A percentile compares a stretch with the other conserved stretches of the same genome.
These are phyloP conservation scores for Axilococcus clingmanii DNA, from an alignment of 139 green algal genomes.

Conservation along the genomic window DNA sequence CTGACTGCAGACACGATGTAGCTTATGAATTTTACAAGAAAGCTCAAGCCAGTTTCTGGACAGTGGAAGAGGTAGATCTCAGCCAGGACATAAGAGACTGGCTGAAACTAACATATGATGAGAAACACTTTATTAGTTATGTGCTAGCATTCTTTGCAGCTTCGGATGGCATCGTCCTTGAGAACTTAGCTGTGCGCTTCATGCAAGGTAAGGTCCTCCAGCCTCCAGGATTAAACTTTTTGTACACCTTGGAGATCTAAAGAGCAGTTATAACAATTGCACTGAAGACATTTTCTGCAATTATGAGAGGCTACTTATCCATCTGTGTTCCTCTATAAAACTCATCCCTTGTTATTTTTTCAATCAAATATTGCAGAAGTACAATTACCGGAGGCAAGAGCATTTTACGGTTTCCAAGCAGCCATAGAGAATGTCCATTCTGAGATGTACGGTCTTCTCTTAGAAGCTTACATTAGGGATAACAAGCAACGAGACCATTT, in stretches of 20 bases:
- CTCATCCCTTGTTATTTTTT: background rate
- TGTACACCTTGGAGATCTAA: constrained; percentile 23
- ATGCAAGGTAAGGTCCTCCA: constrained; percentile 44
- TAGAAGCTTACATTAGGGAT: constrained; percentile 62
- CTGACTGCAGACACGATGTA: constrained; percentile 19
- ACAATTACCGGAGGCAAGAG: constrained; percentile 68
- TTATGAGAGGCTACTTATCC: constrained; percentile 8
- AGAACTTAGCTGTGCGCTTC: constrained; percentile 76
- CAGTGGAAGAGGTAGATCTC: constrained; percentile 71
- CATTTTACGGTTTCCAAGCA: constrained; percentile 82
- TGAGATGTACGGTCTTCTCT: constrained; percentile 68
- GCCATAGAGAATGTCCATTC: constrained; percentile 82
- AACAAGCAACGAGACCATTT: constrained; percentile 31
- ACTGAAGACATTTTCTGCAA: constrained; percentile 22
- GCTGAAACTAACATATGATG: constrained; percentile 41
- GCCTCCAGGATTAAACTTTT: background rate
- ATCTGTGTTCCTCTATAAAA: too few relatives aligned
- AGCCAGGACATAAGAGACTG: constrained; percentile 54
- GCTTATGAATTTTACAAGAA: constrained; percentile 69
- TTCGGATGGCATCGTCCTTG: constrained; percentile 78
- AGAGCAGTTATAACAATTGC: background rate
- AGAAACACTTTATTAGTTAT: constrained; percentile 74
- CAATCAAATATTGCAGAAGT: constrained; percentile 45
- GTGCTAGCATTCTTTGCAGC: constrained; percentile 85
- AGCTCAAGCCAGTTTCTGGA: constrained; percentile 66